Percentiles rank a stretch among this genome's conserved stretches.
Evolutionary conservation across 345 rosid species (phyloP).

Genomic region (Hibiscus syriacus): DNA sequence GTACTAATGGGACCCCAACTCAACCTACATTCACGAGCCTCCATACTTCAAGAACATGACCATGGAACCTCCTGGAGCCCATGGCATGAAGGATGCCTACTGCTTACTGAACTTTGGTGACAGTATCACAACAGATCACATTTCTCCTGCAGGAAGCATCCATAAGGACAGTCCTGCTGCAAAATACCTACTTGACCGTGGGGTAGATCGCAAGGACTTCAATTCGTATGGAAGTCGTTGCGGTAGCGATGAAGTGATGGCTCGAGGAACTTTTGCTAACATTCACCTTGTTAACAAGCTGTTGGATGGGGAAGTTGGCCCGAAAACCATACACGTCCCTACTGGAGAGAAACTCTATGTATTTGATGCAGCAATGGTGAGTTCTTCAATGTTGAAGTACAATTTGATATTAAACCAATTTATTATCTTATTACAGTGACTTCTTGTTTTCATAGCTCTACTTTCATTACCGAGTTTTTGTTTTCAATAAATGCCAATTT

Average conservation of each 20-base stretch:
- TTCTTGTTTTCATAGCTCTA: neutral
- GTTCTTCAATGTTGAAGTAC: conserved; percentile 18
- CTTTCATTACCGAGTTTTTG: neutral
- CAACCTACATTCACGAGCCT: conserved; percentile 97
- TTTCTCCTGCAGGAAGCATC: conserved; percentile 97
- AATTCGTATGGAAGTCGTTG: conserved; percentile 99
- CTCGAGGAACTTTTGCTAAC: conserved; percentile 96
- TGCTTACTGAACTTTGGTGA: conserved; percentile 92
- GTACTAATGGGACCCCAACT: conserved; percentile 79
- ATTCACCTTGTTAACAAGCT: conserved; percentile 97
- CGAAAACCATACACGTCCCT: too few relatives aligned
- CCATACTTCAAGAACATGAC: conserved; percentile 96
- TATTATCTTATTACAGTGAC: neutral
- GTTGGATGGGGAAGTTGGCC: conserved; percentile 93
- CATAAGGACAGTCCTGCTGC: conserved; percentile 97
- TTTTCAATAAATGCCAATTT: neutral
- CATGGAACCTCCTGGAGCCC: conserved; percentile 87
- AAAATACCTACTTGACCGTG: conserved; percentile 63
- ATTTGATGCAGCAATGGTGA: conserved; percentile 82
- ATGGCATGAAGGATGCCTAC: conserved; percentile 89
- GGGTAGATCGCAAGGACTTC: conserved; percentile 78
- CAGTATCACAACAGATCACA: conserved; percentile 97
- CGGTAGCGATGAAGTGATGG: conserved; percentile 97
- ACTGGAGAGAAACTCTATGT: too few relatives aligned
- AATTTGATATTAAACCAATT: neutral